phyloP scores from a whole-genome alignment of 2,329 filamentous ascomycete genomes.

The Delphinella strobiligena region DNA sequence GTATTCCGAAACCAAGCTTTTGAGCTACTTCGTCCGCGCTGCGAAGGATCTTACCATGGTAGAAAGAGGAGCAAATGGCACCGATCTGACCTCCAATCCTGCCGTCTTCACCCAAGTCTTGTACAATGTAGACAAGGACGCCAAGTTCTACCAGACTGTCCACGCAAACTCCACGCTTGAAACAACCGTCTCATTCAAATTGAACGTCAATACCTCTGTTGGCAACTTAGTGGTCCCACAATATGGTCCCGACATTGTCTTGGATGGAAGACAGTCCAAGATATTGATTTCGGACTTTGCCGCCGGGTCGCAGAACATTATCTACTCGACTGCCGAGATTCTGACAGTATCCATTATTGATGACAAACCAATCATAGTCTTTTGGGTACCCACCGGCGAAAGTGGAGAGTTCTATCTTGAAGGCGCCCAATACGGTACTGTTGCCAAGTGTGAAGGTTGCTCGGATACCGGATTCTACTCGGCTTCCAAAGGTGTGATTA shows the following conservation, averaged over 20 bases:
- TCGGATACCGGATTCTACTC: constrained; percentile 30
- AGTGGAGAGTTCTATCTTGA: constrained; percentile 25
- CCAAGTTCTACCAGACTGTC: constrained; percentile 47
- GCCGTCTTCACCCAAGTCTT: constrained; percentile 43
- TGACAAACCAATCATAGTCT: constrained; percentile 24
- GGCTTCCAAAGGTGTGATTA: constrained; percentile 17
- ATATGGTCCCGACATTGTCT: constrained; percentile 36
- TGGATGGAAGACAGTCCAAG: constrained; percentile 52
- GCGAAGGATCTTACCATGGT: constrained; percentile 46
- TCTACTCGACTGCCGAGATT: constrained; percentile 46
- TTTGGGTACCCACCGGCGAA: constrained; percentile 28
- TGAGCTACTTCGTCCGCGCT: constrained; percentile 48
- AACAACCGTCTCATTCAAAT: constrained; percentile 40
- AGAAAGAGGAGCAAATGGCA: constrained; percentile 38
- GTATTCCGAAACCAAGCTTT: constrained; percentile 51
- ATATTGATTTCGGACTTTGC: constrained; percentile 49
- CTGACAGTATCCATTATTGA: constrained; percentile 26
- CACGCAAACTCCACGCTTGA: constrained; percentile 42
- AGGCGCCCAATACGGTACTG: constrained; percentile 10
- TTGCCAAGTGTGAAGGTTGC: constrained; percentile 23
- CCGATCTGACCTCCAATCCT: constrained; percentile 32
- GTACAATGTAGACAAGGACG: constrained; percentile 45
- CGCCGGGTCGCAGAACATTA: constrained; percentile 38
- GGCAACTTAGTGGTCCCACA: constrained; percentile 38
- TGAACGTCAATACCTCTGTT: constrained; percentile 44